Conservation (phyloP, 306 rosid genomes). For the Cyclanthera cordifolia region DNA sequence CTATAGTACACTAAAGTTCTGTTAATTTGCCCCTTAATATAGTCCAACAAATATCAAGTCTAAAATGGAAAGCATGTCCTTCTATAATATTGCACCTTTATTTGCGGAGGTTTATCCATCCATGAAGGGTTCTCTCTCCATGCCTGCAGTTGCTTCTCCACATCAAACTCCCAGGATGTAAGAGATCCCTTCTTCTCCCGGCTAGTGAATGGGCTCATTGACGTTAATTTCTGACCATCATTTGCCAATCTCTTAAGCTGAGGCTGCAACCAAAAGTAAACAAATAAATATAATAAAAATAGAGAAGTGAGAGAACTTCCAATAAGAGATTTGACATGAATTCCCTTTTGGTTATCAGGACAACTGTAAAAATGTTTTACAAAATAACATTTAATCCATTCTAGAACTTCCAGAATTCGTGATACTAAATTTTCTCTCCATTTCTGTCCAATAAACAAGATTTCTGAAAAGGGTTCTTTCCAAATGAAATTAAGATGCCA, state of each 20-base stretch:
- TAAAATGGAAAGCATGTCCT: slow-evolving; percentile 9
- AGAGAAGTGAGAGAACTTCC: not conserved
- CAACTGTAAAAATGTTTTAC: not conserved
- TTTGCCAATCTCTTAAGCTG: slow-evolving; percentile 52
- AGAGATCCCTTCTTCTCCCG: slow-evolving; percentile 20
- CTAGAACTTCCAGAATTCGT: not conserved
- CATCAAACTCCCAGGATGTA: slow-evolving; percentile 47
- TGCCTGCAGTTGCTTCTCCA: slow-evolving; percentile 65
- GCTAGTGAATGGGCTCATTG: slow-evolving; percentile 24
- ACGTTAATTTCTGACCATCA: slow-evolving; percentile 24
- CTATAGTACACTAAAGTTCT: no score
- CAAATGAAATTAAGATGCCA: slow-evolving; percentile 10
- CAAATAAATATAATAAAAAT: not conserved
- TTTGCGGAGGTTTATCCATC: slow-evolving; percentile 51
- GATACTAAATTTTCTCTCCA: not conserved
- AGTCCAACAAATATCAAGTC: not conserved
- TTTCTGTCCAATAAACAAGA: not conserved
- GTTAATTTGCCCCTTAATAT: no score
- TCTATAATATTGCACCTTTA: slow-evolving; percentile 41
- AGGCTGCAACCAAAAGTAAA: slow-evolving; percentile 30
- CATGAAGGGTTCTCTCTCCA: slow-evolving; percentile 88
- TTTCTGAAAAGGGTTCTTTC: not conserved
- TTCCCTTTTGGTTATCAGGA: not conserved
- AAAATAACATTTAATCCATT: not conserved
- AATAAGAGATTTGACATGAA: not conserved